Base-by-base conservation (phyloP, 495 filamentous ascomycete genomes). In the Pyronema domesticum region DNA sequence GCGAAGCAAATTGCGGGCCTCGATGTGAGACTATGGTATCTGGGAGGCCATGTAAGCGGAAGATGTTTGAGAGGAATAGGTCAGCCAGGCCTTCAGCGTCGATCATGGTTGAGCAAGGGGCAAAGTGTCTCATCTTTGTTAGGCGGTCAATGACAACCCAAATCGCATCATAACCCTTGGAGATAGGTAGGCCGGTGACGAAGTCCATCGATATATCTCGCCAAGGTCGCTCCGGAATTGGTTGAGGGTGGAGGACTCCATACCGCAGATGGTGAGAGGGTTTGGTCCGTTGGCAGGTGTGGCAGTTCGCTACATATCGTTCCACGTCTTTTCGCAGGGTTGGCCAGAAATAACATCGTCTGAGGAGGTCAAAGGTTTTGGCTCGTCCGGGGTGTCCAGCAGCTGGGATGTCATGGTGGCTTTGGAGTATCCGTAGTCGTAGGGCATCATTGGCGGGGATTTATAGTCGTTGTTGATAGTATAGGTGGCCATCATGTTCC, bases 121-220 rank as follows among this genome's bases (percentile, higher is more conserved):
- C 48, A 1, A 58, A 35, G 18, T 65, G 60, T 0, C 18, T 5
- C 46, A 54, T 53, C 39, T 68, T 69, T 2, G 50, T 55, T 0
- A 68, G 45, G 3, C 56, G 35, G 37, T 67, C 58, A 0, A 65
- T 59, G 0, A 68, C 50, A 0, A 65, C 60, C 0, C 67, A 37
- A 3, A 68, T 58, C 2, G 54, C 46, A 34, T 65, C 52, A 15
- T 54, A 58, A 0, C 58, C 58, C 0, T 57, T 17, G 1, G 15
- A 53, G 1, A 17, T 13, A 6, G 55, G 59, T 15, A 59, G 39
- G 9, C 51, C 48, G 3, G 55, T 61, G 14, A 68, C 55, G 36
- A 69, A 67, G 42, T 69, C 59, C 42, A 68, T 65, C 0, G 23
- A 58, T 9, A 69, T 37, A 40, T 67, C 42, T 39, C 53, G 6